Base-by-base conservation (phyloP, 441 rosid genomes). In the Viola pubescens region DNA sequence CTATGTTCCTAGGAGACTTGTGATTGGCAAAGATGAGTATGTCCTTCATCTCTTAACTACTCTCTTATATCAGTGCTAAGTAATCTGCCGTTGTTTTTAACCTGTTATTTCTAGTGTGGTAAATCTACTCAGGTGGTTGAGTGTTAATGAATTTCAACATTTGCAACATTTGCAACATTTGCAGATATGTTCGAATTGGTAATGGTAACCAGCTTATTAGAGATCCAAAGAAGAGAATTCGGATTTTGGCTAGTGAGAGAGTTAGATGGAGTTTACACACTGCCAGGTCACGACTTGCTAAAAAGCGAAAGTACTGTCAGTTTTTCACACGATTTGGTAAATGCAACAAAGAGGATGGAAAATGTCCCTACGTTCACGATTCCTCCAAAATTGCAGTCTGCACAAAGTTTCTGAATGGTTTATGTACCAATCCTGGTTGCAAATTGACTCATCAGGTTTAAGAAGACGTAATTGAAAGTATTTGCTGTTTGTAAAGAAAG, bases 211-310 rank as follows among this genome's bases (percentile, higher is more conserved):
- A 94, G 78, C 97, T 94, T 57, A 75, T 94, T 72, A 82, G 99
- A 74, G 83, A 94, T 80, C 97, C 97, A 58, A 94, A 94, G 86
- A 94, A 79, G 74, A 80, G 97, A 66, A 83, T 80, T 66, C 95
- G 96, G 50, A 79, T 77, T 67, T 78, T 94, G 76, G 99, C 99
- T 45, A 94, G 84, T 83, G 97, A 90, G 74, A 94, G 90, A 77
- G 91, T 94, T 66, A 77, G 94, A 56, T 94, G 97, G 99, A 90
- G 99, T 73, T 82, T 90, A 86, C 97, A 88, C 72, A 86, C 95
- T 68, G 95, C 82, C 14, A 81, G 99, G 76, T 79, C 81, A 60
- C 85, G 94, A 68, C 73, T 82, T 80, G 91, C 92, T 63, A 94
- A 71, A 73, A 94, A 75, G 75, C 82, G 86, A 69, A 88, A 77